phyloP scores from a whole-genome alignment of 306 rosid genomes.

The Comarum palustre region DNA sequence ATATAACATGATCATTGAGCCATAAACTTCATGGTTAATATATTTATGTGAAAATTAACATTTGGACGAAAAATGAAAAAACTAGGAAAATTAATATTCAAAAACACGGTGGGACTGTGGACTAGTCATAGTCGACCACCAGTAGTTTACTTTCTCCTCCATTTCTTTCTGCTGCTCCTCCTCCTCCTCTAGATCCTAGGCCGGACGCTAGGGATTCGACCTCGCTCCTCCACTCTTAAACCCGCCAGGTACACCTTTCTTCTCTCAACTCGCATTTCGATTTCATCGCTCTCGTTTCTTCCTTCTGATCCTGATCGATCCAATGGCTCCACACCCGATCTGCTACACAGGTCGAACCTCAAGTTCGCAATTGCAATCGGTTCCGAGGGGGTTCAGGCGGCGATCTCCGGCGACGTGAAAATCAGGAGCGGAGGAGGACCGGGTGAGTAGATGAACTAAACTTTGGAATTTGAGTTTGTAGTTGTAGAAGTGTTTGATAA shows the following conservation, averaged over 20 bases:
- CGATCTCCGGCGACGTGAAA: slow-evolving; percentile 16
- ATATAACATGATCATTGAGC: no score
- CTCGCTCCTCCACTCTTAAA: slow-evolving; percentile 13
- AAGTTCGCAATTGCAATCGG: slow-evolving; percentile 1
- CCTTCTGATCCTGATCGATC: slow-evolving; percentile 3
- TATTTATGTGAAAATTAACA: no score
- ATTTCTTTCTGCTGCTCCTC: not conserved
- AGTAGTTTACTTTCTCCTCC: not conserved
- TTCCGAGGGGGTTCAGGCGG: not conserved
- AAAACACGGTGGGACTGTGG: slow-evolving; percentile 8
- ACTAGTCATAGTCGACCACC: not conserved
- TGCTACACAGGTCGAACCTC: slow-evolving; percentile 14
- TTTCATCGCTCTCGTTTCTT: not conserved
- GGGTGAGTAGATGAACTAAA: slow-evolving; percentile 1
- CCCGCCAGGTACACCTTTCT: not conserved
- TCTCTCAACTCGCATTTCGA: not conserved
- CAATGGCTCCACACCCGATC: slow-evolving; percentile 6
- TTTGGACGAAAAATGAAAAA: not conserved
- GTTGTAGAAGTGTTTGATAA: not conserved
- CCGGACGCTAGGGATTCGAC: slow-evolving; percentile 19
- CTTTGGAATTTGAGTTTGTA: not conserved
- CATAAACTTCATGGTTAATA: no score
- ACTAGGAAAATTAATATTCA: not conserved
- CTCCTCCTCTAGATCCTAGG: slow-evolving; percentile 8
- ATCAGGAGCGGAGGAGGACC: not conserved